phyloP scores from a whole-genome alignment of 208 protist genomes.

The Wallacemonas sp. region DNA sequence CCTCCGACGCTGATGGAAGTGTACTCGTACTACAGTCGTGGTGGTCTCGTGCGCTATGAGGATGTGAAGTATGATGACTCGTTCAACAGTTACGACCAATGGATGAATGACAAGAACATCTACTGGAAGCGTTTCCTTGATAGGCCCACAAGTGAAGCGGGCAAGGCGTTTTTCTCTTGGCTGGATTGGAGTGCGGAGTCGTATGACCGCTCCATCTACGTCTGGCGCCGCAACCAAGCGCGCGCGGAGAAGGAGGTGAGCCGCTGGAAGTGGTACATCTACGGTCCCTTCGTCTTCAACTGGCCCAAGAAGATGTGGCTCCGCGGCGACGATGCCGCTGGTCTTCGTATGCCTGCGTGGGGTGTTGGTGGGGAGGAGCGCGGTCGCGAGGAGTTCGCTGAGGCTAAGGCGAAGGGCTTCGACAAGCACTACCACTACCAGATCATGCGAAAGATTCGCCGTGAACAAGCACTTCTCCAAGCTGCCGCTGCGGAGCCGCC shows the following conservation, averaged over 20 bases:
- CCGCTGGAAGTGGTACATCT: slow-evolving; percentile 77
- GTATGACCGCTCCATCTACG: slow-evolving; percentile 86
- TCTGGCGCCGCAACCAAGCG: slow-evolving; percentile 72
- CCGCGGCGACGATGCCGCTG: slow-evolving; percentile 80
- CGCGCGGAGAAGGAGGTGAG: slow-evolving; percentile 68
- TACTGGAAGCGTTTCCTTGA: slow-evolving; percentile 91
- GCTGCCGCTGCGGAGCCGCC: slow-evolving; percentile 20
- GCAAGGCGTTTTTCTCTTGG: slow-evolving; percentile 87
- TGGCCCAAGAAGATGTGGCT: slow-evolving; percentile 90
- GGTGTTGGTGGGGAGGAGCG: slow-evolving; percentile 83
- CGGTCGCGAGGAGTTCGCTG: slow-evolving; percentile 69
- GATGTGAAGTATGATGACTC: slow-evolving; percentile 89
- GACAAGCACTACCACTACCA: slow-evolving; percentile 92
- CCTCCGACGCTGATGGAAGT: slow-evolving; percentile 91
- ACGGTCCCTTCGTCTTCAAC: slow-evolving; percentile 90
- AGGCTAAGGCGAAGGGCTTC: slow-evolving; percentile 78
- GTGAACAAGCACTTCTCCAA: slow-evolving; percentile 74
- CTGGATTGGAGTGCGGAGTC: slow-evolving; percentile 87
- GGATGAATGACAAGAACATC: slow-evolving; percentile 67
- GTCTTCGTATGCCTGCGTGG: slow-evolving; percentile 75
- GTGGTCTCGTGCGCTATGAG: slow-evolving; percentile 78
- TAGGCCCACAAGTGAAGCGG: slow-evolving; percentile 78
- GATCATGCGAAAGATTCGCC: slow-evolving; percentile 88
- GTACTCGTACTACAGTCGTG: slow-evolving; percentile 90
- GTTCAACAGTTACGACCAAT: slow-evolving; percentile 62